Evolutionary conservation across 2,329 filamentous ascomycete species (phyloP), one percentile per base, ranked within the genome.

Genomic region (Fusarium albidum): DNA sequence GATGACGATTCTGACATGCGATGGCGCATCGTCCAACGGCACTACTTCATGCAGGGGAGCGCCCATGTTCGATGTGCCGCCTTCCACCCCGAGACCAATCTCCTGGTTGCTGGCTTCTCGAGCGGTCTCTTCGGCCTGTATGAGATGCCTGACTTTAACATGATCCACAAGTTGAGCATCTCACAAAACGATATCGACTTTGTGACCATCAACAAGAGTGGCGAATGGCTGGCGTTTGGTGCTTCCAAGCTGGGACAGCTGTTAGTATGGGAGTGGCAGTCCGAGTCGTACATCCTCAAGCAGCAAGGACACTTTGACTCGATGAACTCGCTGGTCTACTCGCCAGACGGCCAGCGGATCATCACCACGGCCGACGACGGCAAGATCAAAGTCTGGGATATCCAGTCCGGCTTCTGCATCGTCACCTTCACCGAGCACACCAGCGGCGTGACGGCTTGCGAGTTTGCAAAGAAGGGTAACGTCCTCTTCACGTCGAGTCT

Each of bases 241-340:
- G 95, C 96, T 1, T 96, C 95, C 3, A 96, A 96, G 67, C 82
- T 96, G 6, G 96, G 96, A 1, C 95, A 99, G 71, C 80, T 99
- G n/a, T 78, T 99, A 5, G 95, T 99, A 5, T 99, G 95, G 95
- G 95, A 99, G 73, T 99, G 96, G 93, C 94, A 98, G 71, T 99
- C 95, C 0, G 96, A 99, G 74, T 98, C 94, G 6, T 99, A 99
- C 73, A 96, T 99, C 52, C 79, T 99, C 40, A 99, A 99, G 75
- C 95, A 99, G 70, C 95, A 98, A 73, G 95, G 94, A 0, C 95
- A 99, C 74, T 93, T 96, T 61, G 95, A 99, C 71, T 90, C 92
- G 3, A 93, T 98, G 85, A 98, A 98, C 73, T 85, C 92, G 1
- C 80, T 99, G 5, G 89, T 90, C 9, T 99, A 98, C 74, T 94